Conservation (phyloP, 148 eudicot species). For the Polygonum maritimum region DNA sequence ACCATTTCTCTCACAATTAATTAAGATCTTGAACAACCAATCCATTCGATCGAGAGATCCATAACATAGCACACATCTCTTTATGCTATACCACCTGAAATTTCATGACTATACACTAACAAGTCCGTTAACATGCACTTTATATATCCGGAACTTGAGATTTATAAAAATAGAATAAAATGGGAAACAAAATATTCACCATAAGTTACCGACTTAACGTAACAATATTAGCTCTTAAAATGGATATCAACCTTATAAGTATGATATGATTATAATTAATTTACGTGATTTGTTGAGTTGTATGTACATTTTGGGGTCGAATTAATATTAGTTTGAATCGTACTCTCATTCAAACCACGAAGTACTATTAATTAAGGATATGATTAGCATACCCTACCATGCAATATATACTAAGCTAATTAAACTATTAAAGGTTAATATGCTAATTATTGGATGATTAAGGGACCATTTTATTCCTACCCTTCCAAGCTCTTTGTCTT, state of each 20-base stretch:
- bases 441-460: constrained; percentile 3
- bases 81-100: too few species aligned
- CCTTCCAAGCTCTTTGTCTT: background rate
- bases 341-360: background rate
- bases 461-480: constrained; percentile 3
- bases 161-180: too few species aligned
- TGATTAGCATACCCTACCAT: background rate
- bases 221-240: too few species aligned
- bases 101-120: too few species aligned
- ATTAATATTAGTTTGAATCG: background rate
- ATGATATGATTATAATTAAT: background rate
- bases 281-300: background rate
- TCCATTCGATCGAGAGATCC: too few species aligned
- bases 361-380: background rate
- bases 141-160: too few species aligned
- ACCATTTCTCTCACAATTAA: too few species aligned
- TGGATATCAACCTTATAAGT: background rate
- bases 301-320: background rate
- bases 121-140: too few species aligned
- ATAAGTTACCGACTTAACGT: too few species aligned
- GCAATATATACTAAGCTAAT: background rate
- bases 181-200: too few species aligned
- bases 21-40: too few species aligned
- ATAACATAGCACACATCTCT: too few species aligned
- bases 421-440: background rate